Evolutionary conservation across 345 rosid species (phyloP), one percentile per base, ranked within the genome.

Genomic region (Rhizophora mangle): DNA sequence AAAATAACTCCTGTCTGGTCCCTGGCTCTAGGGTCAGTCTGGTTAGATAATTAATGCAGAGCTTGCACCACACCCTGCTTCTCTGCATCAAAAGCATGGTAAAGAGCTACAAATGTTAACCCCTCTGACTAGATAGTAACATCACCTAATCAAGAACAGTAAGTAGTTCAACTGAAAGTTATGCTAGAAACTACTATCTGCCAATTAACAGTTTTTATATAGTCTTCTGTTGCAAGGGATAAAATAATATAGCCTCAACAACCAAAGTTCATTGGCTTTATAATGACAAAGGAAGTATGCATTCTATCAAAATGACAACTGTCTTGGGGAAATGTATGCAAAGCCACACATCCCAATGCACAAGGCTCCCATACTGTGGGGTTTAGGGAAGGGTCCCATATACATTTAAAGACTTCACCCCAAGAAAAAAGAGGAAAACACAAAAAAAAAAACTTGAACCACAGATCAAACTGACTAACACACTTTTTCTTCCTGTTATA

Each of bases 51-150:
- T 88, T 85, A 86, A 80, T 82, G 84, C 88, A 82, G 88, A 85
- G 86, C 86, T 75, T 69, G 83, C 86, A 78, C 77, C 86, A 78
- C 69, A 81, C 71, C 82, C 77, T 72, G 83, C 82, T 65, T 80
- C 84, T 82, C 86, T 85, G 94, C 89, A 88, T 81, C 84, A 78
- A 88, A 80, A 82, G 82, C 85, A 81, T 68, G 69, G 67, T 65
- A 81, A 79, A 79, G 76, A 86, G 83, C 85, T 66, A 37, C 70
- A 77, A 15, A 22, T 24, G 79, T 87, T 83, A 85, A 85, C 82
- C 76, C 68, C 71, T 72, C 71, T 60, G 58, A 43, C 49, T 72
- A 69, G n/a, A 65, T 70, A 63, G 67, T 63, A 46, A 70, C 53
- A 39, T 39, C 62, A 32, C 61, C 65, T 69, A 72, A 74, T 71